These are phyloP conservation scores for Fusarium sp. DNA, from an alignment of 2,329 filamentous ascomycete genomes.

Conservation along the genomic window DNA sequence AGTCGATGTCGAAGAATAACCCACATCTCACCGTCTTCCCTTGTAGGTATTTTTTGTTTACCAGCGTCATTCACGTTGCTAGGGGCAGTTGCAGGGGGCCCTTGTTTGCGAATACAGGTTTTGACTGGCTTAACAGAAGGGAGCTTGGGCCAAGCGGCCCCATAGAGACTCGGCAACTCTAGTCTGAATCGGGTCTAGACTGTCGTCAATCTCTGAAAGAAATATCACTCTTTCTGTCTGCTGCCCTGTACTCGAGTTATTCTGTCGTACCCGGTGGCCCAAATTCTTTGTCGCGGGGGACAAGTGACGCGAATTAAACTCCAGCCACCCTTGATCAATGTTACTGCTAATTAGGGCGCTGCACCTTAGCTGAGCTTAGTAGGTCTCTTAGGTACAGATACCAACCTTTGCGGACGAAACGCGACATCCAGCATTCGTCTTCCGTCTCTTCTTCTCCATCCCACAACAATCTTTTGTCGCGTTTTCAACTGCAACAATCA, in stretches of 20 bases:
- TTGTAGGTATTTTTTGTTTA: conserved; percentile 47
- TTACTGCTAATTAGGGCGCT: background rate
- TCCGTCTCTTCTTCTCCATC: conserved; percentile 12
- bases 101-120: conserved; percentile 15
- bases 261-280: conserved; percentile 2
- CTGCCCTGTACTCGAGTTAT: background rate
- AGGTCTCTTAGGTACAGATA: background rate
- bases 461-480: conserved; percentile 5
- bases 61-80: conserved; percentile 47
- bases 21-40: conserved; percentile 45
- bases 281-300: background rate
- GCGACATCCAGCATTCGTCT: conserved; percentile 11
- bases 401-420: background rate
- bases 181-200: background rate
- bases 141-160: conserved; percentile 33
- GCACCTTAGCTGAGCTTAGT: background rate
- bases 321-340: conserved; percentile 27
- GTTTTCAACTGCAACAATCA: background rate
- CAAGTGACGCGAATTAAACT: conserved; percentile 19
- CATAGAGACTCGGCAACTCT: background rate
- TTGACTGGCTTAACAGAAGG: conserved; percentile 15
- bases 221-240: background rate
- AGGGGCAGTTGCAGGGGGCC: conserved; percentile 44
- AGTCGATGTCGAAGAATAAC: conserved; percentile 53
- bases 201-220: conserved; percentile 2